Evolutionary conservation across 768 basidiomycete genomes (phyloP).

Genomic region (Russula ochroleuca): DNA sequence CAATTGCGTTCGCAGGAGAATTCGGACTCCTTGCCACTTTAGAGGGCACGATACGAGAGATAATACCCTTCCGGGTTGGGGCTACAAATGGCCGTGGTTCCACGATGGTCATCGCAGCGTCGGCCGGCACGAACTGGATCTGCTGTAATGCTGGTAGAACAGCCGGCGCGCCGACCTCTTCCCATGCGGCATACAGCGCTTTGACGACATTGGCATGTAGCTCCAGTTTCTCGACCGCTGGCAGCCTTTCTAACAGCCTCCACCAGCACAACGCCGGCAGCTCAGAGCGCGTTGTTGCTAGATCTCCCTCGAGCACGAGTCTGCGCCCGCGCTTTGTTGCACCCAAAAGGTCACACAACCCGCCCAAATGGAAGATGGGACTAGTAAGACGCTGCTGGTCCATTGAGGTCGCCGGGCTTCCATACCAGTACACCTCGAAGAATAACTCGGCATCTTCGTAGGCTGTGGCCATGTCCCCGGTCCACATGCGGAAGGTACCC

Average conservation of each 20-base stretch:
- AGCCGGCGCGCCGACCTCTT: conserved; percentile 4
- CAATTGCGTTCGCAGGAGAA: background rate
- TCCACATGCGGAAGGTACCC: conserved; percentile 19
- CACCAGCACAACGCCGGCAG: conserved; percentile 9
- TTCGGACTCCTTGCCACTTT: background rate
- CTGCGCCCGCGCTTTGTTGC: background rate
- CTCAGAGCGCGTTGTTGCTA: background rate
- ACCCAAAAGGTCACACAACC: conserved; percentile 4
- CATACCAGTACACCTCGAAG: conserved; percentile 13
- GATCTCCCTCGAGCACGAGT: conserved; percentile 10
- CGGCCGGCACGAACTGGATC: background rate
- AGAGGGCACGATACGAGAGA: conserved; percentile 18
- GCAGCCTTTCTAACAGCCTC: conserved; percentile 9
- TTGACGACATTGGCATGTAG: background rate
- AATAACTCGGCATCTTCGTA: conserved; percentile 9
- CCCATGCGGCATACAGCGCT: conserved; percentile 10
- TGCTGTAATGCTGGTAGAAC: conserved; percentile 6
- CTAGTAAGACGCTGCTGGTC: background rate
- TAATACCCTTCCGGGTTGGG: background rate
- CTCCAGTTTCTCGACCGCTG: conserved; percentile 11
- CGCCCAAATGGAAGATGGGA: conserved; percentile 11
- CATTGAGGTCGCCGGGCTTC: background rate
- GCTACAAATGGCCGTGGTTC: background rate
- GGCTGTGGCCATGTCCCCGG: background rate
- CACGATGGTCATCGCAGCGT: background rate